phyloP scores from a whole-genome alignment of 345 rosid genomes.

The Anastatica hierochuntica region DNA sequence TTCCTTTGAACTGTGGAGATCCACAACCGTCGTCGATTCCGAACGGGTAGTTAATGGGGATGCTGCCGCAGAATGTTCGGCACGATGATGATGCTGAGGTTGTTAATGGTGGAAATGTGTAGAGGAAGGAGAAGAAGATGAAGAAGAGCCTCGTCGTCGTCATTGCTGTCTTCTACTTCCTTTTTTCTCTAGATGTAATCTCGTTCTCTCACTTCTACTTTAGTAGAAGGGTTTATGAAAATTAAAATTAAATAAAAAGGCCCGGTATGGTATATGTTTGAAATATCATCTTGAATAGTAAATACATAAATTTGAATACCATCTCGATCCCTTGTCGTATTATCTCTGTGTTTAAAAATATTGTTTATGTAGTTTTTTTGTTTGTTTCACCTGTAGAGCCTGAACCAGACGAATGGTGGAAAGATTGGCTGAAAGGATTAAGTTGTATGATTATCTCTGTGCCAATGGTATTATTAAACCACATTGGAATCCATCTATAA shows the following conservation, averaged over 20 bases:
- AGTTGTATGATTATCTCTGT: slow-evolving; percentile 53
- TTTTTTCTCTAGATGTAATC: neutral
- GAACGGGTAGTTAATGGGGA: slow-evolving; percentile 66
- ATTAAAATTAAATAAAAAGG: no score
- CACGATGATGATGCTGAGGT: slow-evolving; percentile 30
- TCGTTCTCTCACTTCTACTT: neutral
- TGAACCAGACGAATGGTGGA: slow-evolving; percentile 47
- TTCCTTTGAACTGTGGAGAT: slow-evolving; percentile 57
- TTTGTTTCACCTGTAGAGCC: slow-evolving; percentile 51
- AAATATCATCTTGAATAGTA: no score
- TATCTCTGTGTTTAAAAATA: no score
- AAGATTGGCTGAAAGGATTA: slow-evolving; percentile 42
- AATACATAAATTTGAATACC: no score
- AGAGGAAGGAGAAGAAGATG: no score
- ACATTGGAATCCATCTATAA: slow-evolving; percentile 61
- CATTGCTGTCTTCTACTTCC: no score
- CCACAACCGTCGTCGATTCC: slow-evolving; percentile 88
- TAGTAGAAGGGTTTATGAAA: no score
- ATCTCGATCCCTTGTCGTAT: no score
- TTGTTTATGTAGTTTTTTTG: no score
- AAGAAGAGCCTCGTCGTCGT: no score
- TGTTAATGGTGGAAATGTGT: neutral
- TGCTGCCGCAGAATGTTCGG: slow-evolving; percentile 52
- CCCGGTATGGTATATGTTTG: no score
- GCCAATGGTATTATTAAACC: slow-evolving; percentile 48